Evolutionary conservation across 352 stramenopile genomes (phyloP).

Genomic region (Phytophthora tubulina): DNA sequence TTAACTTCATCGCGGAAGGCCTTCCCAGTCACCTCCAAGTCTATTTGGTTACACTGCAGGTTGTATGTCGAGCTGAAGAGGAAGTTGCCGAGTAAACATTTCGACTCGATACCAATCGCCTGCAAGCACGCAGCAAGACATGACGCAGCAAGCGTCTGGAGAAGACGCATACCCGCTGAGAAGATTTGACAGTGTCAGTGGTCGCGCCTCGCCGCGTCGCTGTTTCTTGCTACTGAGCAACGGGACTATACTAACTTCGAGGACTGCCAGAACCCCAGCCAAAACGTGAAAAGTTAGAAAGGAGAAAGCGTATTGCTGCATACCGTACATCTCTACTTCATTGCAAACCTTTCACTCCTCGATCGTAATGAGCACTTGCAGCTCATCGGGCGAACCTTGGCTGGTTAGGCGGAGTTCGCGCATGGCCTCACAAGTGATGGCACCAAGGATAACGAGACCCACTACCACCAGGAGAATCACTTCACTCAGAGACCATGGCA

Average conservation of each 20-base stretch:
- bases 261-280: too few species aligned
- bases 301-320: constrained; percentile 12
- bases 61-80: constrained; percentile 87
- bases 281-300: neutral
- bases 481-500: constrained; percentile 45
- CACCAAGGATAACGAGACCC: constrained; percentile 34
- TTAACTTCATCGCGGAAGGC: constrained; percentile 83
- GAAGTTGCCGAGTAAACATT: constrained; percentile 78
- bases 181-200: neutral
- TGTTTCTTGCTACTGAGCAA: too few species aligned
- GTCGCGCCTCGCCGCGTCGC: neutral
- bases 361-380: constrained; percentile 47
- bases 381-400: constrained; percentile 27
- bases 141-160: neutral
- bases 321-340: constrained; percentile 22
- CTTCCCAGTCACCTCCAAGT: constrained; percentile 74
- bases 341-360: constrained; percentile 23
- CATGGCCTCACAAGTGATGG: constrained; percentile 46
- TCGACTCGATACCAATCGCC: neutral
- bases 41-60: constrained; percentile 92
- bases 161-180: neutral
- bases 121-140: neutral
- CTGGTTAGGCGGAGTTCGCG: constrained; percentile 41
- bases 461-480: constrained; percentile 42
- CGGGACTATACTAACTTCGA: neutral